A percentile compares a stretch with the other conserved stretches of the same genome.
These are phyloP conservation scores for Scedosporium dehoogii DNA, from an alignment of 2,329 filamentous ascomycete species.

Conservation along the genomic window DNA sequence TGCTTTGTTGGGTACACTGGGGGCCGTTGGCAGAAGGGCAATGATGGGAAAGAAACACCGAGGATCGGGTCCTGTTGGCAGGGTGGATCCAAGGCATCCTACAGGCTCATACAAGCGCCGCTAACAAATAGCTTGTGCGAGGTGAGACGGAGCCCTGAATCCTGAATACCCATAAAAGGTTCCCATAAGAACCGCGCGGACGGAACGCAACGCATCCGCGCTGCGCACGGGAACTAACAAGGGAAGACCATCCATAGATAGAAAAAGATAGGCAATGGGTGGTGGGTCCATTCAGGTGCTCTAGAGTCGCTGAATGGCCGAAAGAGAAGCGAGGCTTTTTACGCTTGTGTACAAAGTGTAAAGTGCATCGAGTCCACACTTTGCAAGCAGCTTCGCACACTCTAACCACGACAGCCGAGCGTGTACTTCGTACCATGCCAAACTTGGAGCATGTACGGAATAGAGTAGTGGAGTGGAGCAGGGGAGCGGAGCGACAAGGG, in stretches of 20 bases:
- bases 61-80: not conserved
- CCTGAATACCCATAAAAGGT: not conserved
- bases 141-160: not conserved
- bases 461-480: not conserved
- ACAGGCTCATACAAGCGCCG: conserved; percentile 6
- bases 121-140: not conserved
- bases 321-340: not conserved
- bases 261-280: conserved; percentile 2
- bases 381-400: too few species aligned
- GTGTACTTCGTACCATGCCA: not conserved
- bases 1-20: not conserved
- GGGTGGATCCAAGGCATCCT: not conserved
- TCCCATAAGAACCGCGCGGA: conserved; percentile 7
- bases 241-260: conserved; percentile 6
- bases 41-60: not conserved
- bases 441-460: not conserved
- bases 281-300: not conserved
- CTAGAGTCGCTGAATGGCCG: not conserved
- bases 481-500: not conserved
- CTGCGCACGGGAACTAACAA: conserved; percentile 2
- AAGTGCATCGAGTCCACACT: too few species aligned
- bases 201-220: conserved; percentile 6
- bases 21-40: not conserved
- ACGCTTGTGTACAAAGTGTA: not conserved
- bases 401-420: not conserved